Percentiles rank a stretch among this genome's conserved stretches.
These are phyloP conservation scores for Gaertneriomyces sp. DNA, from an alignment of 192 early-diverging fungal genomes.

Conservation along the genomic window DNA sequence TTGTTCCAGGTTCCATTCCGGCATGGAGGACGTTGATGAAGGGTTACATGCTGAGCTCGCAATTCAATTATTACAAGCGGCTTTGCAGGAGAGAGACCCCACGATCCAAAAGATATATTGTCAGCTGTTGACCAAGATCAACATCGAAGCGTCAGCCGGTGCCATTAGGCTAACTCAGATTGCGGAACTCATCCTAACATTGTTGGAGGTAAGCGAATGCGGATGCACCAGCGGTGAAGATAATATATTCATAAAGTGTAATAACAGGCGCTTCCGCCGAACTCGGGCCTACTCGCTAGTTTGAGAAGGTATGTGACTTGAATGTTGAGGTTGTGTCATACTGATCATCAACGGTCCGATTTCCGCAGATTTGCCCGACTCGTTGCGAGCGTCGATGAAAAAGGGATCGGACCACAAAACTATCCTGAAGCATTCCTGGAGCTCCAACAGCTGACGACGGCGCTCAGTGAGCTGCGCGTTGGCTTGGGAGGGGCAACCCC, in stretches of 20 bases:
- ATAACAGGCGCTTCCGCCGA: slow-evolving; percentile 6
- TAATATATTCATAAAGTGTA: background rate
- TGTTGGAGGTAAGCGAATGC: background rate
- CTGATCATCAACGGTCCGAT: background rate
- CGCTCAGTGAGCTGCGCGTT: slow-evolving; percentile 18
- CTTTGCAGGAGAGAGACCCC: slow-evolving; percentile 41
- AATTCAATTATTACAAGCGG: slow-evolving; percentile 60
- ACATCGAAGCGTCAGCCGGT: slow-evolving; percentile 26
- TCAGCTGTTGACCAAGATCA: slow-evolving; percentile 58
- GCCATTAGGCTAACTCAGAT: slow-evolving; percentile 1
- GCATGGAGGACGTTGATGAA: slow-evolving; percentile 28
- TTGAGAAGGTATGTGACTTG: slow-evolving; percentile 15
- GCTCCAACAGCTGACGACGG: slow-evolving; percentile 6
- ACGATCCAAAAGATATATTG: slow-evolving; percentile 60
- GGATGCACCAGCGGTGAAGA: background rate
- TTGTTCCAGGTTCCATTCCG: background rate
- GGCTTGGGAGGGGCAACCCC: slow-evolving; percentile 5
- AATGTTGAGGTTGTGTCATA: background rate
- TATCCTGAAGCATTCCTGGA: slow-evolving; percentile 6
- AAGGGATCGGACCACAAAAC: background rate
- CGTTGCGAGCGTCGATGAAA: slow-evolving; percentile 12
- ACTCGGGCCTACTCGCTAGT: background rate
- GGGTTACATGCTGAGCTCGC: slow-evolving; percentile 58
- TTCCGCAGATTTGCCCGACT: slow-evolving; percentile 8
- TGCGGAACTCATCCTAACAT: background rate